Percentiles rank a stretch among this genome's conserved stretches.
phyloP scores from a whole-genome alignment of 2,329 filamentous ascomycete genomes.

The Blumeriella jaapii region DNA sequence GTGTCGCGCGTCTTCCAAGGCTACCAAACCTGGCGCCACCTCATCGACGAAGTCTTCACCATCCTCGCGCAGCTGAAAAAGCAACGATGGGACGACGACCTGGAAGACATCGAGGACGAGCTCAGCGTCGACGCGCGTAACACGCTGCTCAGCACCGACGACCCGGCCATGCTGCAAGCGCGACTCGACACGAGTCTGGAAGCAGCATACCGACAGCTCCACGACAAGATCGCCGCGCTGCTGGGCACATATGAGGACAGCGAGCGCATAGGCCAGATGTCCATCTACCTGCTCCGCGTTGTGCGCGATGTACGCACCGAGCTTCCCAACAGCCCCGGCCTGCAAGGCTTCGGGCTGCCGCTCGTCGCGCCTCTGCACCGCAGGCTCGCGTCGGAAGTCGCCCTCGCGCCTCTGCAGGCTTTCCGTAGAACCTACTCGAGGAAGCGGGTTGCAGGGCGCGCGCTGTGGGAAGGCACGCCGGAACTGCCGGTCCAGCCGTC shows the following conservation, averaged over 20 bases:
- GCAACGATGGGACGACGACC: slow-evolving; percentile 65
- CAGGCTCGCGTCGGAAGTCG: slow-evolving; percentile 44
- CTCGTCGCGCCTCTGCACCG: slow-evolving; percentile 55
- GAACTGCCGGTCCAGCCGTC: slow-evolving; percentile 70
- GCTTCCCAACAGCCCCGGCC: slow-evolving; percentile 41
- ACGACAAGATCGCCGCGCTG: slow-evolving; percentile 40
- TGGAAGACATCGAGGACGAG: slow-evolving; percentile 61
- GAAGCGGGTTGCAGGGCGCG: slow-evolving; percentile 45
- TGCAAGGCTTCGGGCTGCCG: slow-evolving; percentile 45
- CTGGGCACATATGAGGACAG: slow-evolving; percentile 37
- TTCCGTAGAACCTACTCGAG: slow-evolving; percentile 34
- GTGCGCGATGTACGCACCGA: slow-evolving; percentile 62
- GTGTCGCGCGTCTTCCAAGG: slow-evolving; percentile 49
- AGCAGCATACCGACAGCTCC: slow-evolving; percentile 46
- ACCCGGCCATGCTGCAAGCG: slow-evolving; percentile 51
- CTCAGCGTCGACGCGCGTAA: slow-evolving; percentile 56
- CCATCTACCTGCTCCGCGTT: slow-evolving; percentile 60
- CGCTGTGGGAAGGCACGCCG: slow-evolving; percentile 72
- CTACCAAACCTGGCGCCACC: slow-evolving; percentile 64
- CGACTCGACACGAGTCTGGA: slow-evolving; percentile 44
- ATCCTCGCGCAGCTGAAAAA: slow-evolving; percentile 54
- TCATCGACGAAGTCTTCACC: slow-evolving; percentile 54
- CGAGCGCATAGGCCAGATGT: slow-evolving; percentile 39
- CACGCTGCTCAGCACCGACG: slow-evolving; percentile 57
- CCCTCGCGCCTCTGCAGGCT: slow-evolving; percentile 36